phyloP scores from a whole-genome alignment of 1,284 basidiomycete species.

The Marasmius sp. region DNA sequence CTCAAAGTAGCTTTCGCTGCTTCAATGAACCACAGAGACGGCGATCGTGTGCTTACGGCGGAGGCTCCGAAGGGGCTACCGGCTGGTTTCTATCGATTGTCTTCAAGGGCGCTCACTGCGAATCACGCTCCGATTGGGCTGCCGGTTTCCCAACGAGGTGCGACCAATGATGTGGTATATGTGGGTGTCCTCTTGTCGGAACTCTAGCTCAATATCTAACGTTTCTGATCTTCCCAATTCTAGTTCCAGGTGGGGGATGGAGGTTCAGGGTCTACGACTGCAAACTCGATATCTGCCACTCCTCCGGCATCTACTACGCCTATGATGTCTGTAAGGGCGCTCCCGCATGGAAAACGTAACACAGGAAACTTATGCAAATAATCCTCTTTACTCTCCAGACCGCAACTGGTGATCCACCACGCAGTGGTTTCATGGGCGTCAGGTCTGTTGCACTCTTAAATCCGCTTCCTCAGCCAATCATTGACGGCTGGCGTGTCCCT shows the following conservation, averaged over 20 bases:
- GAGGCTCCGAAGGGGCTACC: not conserved
- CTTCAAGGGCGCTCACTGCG: not conserved
- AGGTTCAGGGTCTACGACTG: not conserved
- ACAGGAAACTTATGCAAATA: no score
- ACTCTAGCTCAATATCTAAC: not conserved
- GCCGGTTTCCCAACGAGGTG: not conserved
- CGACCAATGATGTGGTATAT: slow-evolving; percentile 3
- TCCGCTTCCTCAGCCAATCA: not conserved
- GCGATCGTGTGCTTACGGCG: not conserved
- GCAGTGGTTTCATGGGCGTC: no score
- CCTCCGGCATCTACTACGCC: not conserved
- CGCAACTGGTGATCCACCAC: not conserved
- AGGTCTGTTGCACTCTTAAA: not conserved
- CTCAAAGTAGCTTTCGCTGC: not conserved
- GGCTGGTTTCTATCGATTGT: slow-evolving; percentile 1
- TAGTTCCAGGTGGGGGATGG: not conserved
- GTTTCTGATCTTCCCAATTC: no score
- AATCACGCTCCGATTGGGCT: slow-evolving; percentile 1
- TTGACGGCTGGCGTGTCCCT: not conserved
- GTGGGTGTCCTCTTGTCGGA: slow-evolving; percentile 7
- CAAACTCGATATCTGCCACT: not conserved
- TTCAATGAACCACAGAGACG: not conserved
- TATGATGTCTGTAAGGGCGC: no score
- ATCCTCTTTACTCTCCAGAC: not conserved
- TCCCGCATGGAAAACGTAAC: no score